These are phyloP conservation scores for Claviceps fusiformis DNA, from an alignment of 2,329 filamentous ascomycete genomes.

Conservation along the genomic window DNA sequence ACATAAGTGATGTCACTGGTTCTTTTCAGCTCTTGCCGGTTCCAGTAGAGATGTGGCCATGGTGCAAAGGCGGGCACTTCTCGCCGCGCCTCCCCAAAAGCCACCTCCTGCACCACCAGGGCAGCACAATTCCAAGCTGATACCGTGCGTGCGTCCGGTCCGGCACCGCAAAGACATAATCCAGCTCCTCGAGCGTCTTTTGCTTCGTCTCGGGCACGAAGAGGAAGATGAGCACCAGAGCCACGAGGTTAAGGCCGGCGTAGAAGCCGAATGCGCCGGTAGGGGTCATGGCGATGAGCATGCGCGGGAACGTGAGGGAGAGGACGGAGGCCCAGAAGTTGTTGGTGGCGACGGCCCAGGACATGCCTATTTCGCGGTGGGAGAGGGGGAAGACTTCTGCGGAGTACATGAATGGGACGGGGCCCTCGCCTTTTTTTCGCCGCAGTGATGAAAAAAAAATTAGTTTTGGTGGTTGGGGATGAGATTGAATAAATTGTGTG, in stretches of 20 bases:
- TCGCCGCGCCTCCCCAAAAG: constrained; percentile 3
- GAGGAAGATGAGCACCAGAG: constrained; percentile 33
- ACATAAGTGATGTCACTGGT: too few species aligned
- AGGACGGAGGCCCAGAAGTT: constrained; percentile 14
- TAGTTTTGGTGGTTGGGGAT: neutral
- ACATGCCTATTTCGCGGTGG: constrained; percentile 25
- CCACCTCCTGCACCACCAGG: constrained; percentile 24
- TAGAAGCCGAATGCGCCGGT: constrained; percentile 29
- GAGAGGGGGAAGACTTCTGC: constrained; percentile 25
- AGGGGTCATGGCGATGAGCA: constrained; percentile 17
- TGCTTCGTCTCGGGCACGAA: constrained; percentile 38
- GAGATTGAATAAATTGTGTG: neutral
- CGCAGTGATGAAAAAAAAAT: neutral
- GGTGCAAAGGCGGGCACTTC: constrained; percentile 7
- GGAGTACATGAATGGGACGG: constrained; percentile 25
- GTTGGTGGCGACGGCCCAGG: constrained; percentile 24
- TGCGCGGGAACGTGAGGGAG: constrained; percentile 19
- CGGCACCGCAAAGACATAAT: constrained; percentile 32
- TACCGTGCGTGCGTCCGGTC: constrained; percentile 26
- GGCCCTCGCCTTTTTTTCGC: constrained; percentile 17
- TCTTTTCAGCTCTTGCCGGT: neutral
- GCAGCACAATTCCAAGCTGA: constrained; percentile 23
- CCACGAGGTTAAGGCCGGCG: constrained; percentile 31
- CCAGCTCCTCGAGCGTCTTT: constrained; percentile 35
- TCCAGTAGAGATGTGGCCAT: neutral